These are phyloP conservation scores for Leccinum subgranulosum DNA, from an alignment of 768 basidiomycete species.

Conservation along the genomic window DNA sequence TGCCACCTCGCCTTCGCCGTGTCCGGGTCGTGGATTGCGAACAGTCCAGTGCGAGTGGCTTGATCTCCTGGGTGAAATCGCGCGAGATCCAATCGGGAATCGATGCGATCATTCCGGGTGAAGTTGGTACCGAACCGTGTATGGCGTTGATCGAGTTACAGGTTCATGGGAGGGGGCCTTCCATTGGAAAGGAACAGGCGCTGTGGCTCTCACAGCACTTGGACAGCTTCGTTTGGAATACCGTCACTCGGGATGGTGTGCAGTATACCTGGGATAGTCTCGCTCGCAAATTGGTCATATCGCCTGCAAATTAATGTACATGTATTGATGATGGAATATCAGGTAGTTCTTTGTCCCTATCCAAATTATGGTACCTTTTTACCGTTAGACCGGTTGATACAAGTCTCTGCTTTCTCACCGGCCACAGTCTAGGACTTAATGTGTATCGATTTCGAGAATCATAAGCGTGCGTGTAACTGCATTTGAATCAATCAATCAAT, in stretches of 20 bases:
- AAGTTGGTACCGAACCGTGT: neutral
- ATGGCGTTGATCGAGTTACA: slow-evolving; percentile 2
- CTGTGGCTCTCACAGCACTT: slow-evolving; percentile 3
- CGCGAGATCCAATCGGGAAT: slow-evolving; percentile 4
- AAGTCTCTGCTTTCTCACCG: neutral
- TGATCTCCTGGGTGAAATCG: neutral
- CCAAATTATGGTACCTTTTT: neutral
- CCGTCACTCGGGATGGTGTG: neutral
- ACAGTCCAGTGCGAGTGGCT: neutral
- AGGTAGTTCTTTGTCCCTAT: neutral
- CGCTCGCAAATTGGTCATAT: neutral
- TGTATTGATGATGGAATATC: neutral
- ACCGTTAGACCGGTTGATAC: neutral
- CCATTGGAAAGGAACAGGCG: slow-evolving; percentile 1
- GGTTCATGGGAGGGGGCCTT: slow-evolving; percentile 2
- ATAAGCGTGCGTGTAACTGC: neutral
- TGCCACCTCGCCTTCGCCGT: slow-evolving; percentile 1
- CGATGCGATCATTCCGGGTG: neutral
- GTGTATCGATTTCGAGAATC: neutral
- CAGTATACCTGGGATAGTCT: slow-evolving; percentile 1
- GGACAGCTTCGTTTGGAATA: slow-evolving; percentile 7
- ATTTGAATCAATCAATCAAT: neutral
- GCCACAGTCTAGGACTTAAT: neutral
- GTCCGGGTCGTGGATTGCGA: slow-evolving; percentile 9
- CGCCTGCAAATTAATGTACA: neutral